These are phyloP conservation scores for Daucus carota DNA, from an alignment of 129 eudicot species.

Conservation along the genomic window DH1_v3.0 NC_030387.2:13386501-13387000, in stretches of 20 bases:
- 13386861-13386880: neutral
- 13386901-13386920: neutral
- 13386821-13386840: neutral
- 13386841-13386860: neutral
- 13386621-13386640: neutral
- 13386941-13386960: neutral
- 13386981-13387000: neutral
- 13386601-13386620: neutral
- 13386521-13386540: neutral
- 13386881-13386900: neutral
- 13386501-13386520: neutral
- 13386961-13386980: neutral
- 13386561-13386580: neutral
- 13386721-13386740: constrained; percentile 82
- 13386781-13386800: neutral
- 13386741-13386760: constrained; percentile 57
- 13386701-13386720: constrained; percentile 76
- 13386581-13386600: neutral
- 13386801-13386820: neutral
- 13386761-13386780: neutral
- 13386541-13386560: neutral
- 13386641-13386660: constrained; percentile 12
- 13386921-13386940: neutral
- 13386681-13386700: constrained; percentile 96
- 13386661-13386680: constrained; percentile 95